Evolutionary conservation across 2,329 filamentous ascomycete genomes (phyloP).

Genomic region (Metarhizium brunneum): DNA sequence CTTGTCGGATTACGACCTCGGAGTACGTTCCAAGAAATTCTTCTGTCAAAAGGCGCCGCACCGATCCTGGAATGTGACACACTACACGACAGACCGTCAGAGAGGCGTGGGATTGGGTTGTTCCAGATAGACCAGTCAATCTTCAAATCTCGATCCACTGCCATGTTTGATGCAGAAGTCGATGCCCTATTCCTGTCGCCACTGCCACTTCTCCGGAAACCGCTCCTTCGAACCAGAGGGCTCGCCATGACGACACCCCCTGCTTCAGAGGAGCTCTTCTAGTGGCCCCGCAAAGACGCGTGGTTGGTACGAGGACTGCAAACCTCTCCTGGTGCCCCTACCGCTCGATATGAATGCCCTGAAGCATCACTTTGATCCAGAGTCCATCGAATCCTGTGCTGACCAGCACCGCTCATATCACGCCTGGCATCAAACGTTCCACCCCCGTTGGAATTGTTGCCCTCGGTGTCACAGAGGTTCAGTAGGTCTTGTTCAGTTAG

Average conservation of each 20-base stretch:
- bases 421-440: slow-evolving; percentile 70
- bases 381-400: slow-evolving; percentile 43
- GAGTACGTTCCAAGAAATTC: not conserved
- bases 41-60: not conserved
- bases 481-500: slow-evolving; percentile 58
- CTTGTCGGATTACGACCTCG: not conserved
- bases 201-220: slow-evolving; percentile 10
- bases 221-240: slow-evolving; percentile 8
- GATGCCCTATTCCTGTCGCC: not conserved
- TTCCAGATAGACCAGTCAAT: too few relatives aligned
- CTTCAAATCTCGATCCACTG: too few relatives aligned
- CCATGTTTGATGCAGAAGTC: too few relatives aligned
- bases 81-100: not conserved
- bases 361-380: slow-evolving; percentile 37
- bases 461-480: slow-evolving; percentile 84
- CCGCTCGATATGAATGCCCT: slow-evolving; percentile 30
- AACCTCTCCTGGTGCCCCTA: slow-evolving; percentile 58
- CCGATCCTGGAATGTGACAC: not conserved
- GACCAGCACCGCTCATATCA: slow-evolving; percentile 29
- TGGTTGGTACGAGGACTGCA: slow-evolving; percentile 52
- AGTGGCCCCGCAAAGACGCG: slow-evolving; percentile 26
- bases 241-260: slow-evolving; percentile 6
- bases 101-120: too few relatives aligned
- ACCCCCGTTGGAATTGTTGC: slow-evolving; percentile 76
- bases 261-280: slow-evolving; percentile 14